Evolutionary conservation across 352 stramenopile genomes (phyloP).

Genomic region (Globisporangium barbulae): DNA sequence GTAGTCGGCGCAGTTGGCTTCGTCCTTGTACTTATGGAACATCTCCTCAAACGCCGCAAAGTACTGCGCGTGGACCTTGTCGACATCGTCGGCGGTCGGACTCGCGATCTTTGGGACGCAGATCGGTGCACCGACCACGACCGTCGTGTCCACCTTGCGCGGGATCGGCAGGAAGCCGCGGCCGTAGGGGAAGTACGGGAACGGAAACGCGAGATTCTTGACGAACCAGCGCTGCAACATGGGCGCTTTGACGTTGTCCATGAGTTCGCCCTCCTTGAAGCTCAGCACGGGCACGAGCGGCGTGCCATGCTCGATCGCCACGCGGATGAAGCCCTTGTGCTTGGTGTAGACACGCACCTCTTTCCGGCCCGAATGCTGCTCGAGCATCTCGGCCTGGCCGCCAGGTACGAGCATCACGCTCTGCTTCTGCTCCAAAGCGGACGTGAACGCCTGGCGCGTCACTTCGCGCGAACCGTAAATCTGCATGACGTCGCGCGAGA

Average conservation of each 20-base stretch:
- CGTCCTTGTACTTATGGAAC: constrained; percentile 73
- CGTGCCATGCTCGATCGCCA: constrained; percentile 73
- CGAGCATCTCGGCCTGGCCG: constrained; percentile 80
- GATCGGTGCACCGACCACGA: constrained; percentile 67
- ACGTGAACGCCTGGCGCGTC: constrained; percentile 51
- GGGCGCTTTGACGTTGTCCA: constrained; percentile 80
- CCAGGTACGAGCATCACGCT: constrained; percentile 77
- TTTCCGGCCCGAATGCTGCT: constrained; percentile 54
- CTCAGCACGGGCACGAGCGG: constrained; percentile 74
- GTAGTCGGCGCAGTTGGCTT: constrained; percentile 70
- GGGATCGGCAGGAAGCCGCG: constrained; percentile 64
- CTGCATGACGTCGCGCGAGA: constrained; percentile 73
- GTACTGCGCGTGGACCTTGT: constrained; percentile 62
- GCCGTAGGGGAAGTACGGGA: constrained; percentile 79
- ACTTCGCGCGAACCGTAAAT: constrained; percentile 76
- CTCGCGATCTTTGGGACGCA: constrained; percentile 39
- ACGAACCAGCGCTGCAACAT: constrained; percentile 76
- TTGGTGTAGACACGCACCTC: constrained; percentile 71
- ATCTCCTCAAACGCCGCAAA: constrained; percentile 50
- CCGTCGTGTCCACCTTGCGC: constrained; percentile 49
- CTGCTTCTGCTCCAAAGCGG: constrained; percentile 46
- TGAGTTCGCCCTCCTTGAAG: constrained; percentile 79
- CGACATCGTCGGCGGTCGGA: constrained; percentile 53
- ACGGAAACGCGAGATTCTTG: constrained; percentile 72
- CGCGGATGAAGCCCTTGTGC: constrained; percentile 78